Evolutionary conservation across 345 rosid species (phyloP), one percentile per base, ranked within the genome.

Genomic region (Linum trigynum): DNA sequence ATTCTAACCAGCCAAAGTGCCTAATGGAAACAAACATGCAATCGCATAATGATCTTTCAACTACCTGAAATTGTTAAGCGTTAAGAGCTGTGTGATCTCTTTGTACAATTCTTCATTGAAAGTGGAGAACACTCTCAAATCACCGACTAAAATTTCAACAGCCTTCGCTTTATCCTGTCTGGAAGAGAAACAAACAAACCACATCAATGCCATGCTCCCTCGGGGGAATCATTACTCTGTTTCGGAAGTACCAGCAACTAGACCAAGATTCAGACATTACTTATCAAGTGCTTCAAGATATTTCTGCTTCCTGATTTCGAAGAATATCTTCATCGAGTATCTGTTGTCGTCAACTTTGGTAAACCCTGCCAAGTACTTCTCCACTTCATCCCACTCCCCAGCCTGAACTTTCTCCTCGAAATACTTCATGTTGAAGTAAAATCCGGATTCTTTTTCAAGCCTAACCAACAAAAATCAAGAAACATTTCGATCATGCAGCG

Each of bases 231-330:
- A n/a, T 23, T 23, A 23, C 32, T 23, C 32, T 23, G 32, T 23
- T 23, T 23, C 32, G 32, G 32, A 23, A 23, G 32, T 23, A 23
- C 43, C 5, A 50, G 12, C 12, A 15, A 16, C 37, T 61, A 60
- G 5, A 40, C 59, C 43, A 32, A 72, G 32, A 4, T 37, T 15
- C 40, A 51, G 38, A 76, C 5, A 55, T 58, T 78, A 88, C 96
- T 86, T 75, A 78, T 89, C 96, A 53, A 89, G 90, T 4, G 96
- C 96, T 77, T 89, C 96, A 8, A 89, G 89, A 78, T 89, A 89
- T 77, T 89, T 89, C 63, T 89, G 96, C 85, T 89, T 86, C 80
- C 92, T 81, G 71, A 89, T 89, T 74, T 89, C 96, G 72, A 88
- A 88, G 74, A 88, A 88, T 68, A 88, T 88, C 79, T 88, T 88